These are phyloP conservation scores for Stachybotrys chartarum DNA, from an alignment of 2,329 filamentous ascomycete species.

Conservation along the genomic window DNA sequence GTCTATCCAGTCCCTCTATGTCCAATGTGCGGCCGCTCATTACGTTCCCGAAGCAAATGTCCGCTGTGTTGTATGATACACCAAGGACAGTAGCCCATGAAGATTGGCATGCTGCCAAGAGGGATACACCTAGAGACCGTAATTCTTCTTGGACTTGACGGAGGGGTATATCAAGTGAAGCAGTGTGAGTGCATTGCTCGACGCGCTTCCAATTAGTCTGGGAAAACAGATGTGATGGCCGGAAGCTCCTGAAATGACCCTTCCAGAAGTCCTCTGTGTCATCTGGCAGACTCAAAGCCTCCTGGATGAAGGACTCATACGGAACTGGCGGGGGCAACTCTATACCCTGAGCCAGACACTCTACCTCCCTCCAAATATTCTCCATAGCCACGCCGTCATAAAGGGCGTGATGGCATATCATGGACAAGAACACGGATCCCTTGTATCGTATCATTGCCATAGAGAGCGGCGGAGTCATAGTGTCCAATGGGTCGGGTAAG, in stretches of 20 bases:
- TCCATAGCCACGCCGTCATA: conserved; percentile 79
- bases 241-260: conserved; percentile 43
- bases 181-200: conserved; percentile 19
- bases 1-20: conserved; percentile 57
- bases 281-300: conserved; percentile 41
- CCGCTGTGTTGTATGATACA: conserved; percentile 44
- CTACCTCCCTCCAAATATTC: conserved; percentile 62
- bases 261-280: conserved; percentile 61
- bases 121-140: conserved; percentile 48
- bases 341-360: conserved; percentile 43
- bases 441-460: conserved; percentile 31
- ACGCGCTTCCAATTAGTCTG: conserved; percentile 11
- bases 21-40: conserved; percentile 67
- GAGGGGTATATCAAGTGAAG: conserved; percentile 28
- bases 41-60: conserved; percentile 84
- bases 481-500: conserved; percentile 35
- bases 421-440: conserved; percentile 32
- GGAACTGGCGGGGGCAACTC: conserved; percentile 40
- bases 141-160: conserved; percentile 39
- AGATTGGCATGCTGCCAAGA: conserved; percentile 63
- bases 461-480: conserved; percentile 35
- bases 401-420: conserved; percentile 68
- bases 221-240: conserved; percentile 19
- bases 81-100: conserved; percentile 63
- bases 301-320: conserved; percentile 58